Evolutionary conservation across 2,329 filamentous ascomycete species (phyloP).

Genomic region (Cadophora gregata): DNA sequence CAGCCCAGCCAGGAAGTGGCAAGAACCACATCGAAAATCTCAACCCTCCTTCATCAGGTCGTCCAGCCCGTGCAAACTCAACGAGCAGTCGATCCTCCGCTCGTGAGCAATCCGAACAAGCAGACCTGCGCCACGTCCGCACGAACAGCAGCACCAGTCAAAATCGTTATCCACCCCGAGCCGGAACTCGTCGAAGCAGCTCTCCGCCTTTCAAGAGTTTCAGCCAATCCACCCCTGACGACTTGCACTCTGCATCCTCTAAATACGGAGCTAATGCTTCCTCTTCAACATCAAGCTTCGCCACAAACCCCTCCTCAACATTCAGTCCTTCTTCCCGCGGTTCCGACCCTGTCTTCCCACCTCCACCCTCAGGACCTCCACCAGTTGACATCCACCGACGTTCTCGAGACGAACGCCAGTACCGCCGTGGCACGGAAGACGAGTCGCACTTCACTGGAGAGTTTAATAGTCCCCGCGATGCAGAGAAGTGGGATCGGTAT

Average conservation of each 20-base stretch:
- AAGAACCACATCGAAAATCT: conserved; percentile 57
- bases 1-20: conserved; percentile 61
- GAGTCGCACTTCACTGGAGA: conserved; percentile 35
- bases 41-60: conserved; percentile 27
- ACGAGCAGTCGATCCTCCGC: conserved; percentile 30
- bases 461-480: conserved; percentile 41
- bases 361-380: conserved; percentile 36
- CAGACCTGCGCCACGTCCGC: conserved; percentile 29
- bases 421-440: conserved; percentile 34
- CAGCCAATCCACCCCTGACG: conserved; percentile 39
- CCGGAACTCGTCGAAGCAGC: conserved; percentile 29
- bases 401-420: conserved; percentile 34
- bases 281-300: conserved; percentile 32
- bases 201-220: conserved; percentile 40
- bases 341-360: conserved; percentile 37
- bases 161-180: conserved; percentile 31
- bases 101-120: conserved; percentile 9
- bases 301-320: conserved; percentile 20
- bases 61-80: conserved; percentile 37
- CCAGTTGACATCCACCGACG: conserved; percentile 34
- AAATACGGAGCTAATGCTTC: conserved; percentile 36
- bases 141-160: conserved; percentile 35
- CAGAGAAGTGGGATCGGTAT: conserved; percentile 41
- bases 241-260: conserved; percentile 29
- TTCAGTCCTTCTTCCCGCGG: conserved; percentile 34